Evolutionary conservation across 495 filamentous ascomycete species (phyloP), one percentile per base, ranked within the genome.

Genomic region (Neurospora tetrasperma): DNA sequence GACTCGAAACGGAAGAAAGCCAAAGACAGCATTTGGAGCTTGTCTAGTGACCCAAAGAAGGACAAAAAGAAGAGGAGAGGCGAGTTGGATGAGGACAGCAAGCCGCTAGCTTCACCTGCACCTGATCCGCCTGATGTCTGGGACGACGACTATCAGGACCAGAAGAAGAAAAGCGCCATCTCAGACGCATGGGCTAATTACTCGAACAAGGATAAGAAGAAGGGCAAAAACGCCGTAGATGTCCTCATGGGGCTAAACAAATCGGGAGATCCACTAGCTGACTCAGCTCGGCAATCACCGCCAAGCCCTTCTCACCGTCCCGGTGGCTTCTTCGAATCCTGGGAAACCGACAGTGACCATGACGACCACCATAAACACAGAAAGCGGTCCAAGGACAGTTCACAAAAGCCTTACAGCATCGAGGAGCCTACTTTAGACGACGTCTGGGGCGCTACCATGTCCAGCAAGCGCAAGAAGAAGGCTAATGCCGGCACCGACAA

Each of bases 401-500:
- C 73, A 27, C 76, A 83, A 68, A 84, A 84, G 74, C 82, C 82
- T 9, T 85, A 85, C 72, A 76, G 78, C 8, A 83, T 84, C 69
- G 84, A 86, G 71, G 83, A 86, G 71, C 84, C 83, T 48, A 46
- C 43, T 11, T 71, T 48, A 7, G 82, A 84, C 31, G 83, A 85
- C 71, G 74, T 76, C n/a, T 84, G 82, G 83, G 82, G 77, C 18
- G 43, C 74, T 4, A 71, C 77, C 40, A 78, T 77, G 35, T 80
- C 81, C 12, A 81, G 81, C 66, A 84, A 83, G 71, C 54, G 54
- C 54, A 85, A 84, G 75, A 82, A 82, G 74, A 85, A 85, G 71
- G 74, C 74, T 27, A 82, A 82, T 73, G 80, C 80, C 39, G 74
- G 74, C 46, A 77, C 73, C 68, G 83, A 82, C 74, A 84, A 82